Evolutionary conservation across 305 asterid species (phyloP), one percentile per base, ranked within the genome.

Genomic region (Ajuga reptans): DNA sequence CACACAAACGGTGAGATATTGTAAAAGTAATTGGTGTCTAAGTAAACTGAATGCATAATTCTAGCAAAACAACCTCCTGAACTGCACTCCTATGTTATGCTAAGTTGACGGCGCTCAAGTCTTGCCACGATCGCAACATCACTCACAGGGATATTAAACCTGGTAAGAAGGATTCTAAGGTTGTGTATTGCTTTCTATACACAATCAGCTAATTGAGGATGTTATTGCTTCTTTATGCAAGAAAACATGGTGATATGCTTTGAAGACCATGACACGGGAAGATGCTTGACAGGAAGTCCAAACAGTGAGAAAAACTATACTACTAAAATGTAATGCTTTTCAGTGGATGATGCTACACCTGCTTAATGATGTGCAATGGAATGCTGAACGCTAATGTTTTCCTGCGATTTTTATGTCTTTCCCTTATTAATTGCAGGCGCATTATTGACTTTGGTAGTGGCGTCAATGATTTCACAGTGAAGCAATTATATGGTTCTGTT

Each of bases 101-200:
- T 66, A 83, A 93, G 99, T 75, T 93, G 85, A 81, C 83, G 93
- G 96, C 96, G 8, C 88, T 93, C 8, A 91, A 91, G 83, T 77
- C 96, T 71, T 93, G 99, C 83, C 99, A 93, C 65, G 90, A 85
- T 72, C 97, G 95, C 68, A 91, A 87, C 82, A 87, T 93, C 79
- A 91, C 96, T 67, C 99, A 93, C 75, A 86, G 99, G 80, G 99
- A 93, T 84, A 87, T 93, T 69, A 93, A 93, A 81, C 99, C 99
- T 78, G 99, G 99, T 93, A 83, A 73, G 86, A 60, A 64, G 31
- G 51, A 56, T 14, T 71, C 55, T 56, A 37, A 12, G 63, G 31
- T 68, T 52, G 29, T 70, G 58, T 66, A 42, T 66, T 58, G 50
- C 16, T 34, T 33, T 46, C 72, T 33, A 8, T 67, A 12, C 54